A percentile compares a stretch with the other conserved stretches of the same genome.
Evolutionary conservation across 1,284 basidiomycete genomes (phyloP).

Genomic region (Malassezia yamatoensis): DNA sequence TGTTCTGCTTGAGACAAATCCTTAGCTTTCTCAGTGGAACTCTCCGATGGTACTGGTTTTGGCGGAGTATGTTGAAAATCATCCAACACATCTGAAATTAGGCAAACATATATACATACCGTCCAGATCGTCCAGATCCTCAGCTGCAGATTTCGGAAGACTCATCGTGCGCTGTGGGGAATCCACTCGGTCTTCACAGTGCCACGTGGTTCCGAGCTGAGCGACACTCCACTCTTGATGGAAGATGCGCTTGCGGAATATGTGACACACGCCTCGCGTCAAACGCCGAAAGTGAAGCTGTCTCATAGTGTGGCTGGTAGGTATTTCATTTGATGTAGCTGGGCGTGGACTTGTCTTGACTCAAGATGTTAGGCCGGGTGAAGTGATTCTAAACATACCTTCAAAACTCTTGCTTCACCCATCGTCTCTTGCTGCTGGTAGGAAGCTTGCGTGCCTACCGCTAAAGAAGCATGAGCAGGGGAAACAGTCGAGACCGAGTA

Average conservation of each 20-base stretch:
- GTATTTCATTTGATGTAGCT: conserved; percentile 1
- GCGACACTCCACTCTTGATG: neutral
- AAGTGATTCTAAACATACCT: conserved; percentile 1
- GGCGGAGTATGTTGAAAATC: conserved; percentile 38
- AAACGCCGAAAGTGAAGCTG: neutral
- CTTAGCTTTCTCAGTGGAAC: conserved; percentile 40
- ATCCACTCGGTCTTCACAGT: neutral
- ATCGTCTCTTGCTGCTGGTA: neutral
- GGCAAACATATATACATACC: conserved; percentile 18
- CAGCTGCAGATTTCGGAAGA: conserved; percentile 22
- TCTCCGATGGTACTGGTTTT: conserved; percentile 3
- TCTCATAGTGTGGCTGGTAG: conserved; percentile 11
- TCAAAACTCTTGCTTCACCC: conserved; percentile 4
- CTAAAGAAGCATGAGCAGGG: neutral
- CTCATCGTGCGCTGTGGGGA: conserved; percentile 4
- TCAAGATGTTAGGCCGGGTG: conserved; percentile 1
- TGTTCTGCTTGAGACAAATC: conserved; percentile 22
- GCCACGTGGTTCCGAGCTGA: neutral
- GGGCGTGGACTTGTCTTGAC: conserved; percentile 13
- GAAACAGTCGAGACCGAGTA: neutral
- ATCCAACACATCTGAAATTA: conserved; percentile 55
- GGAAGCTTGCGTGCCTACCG: neutral
- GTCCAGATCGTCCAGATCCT: conserved; percentile 44
- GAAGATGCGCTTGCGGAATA: conserved; percentile 4
- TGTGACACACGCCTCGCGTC: conserved; percentile 1